phyloP scores from a whole-genome alignment of 495 filamentous ascomycete species.

The Chlorociboria aeruginascens region DNA sequence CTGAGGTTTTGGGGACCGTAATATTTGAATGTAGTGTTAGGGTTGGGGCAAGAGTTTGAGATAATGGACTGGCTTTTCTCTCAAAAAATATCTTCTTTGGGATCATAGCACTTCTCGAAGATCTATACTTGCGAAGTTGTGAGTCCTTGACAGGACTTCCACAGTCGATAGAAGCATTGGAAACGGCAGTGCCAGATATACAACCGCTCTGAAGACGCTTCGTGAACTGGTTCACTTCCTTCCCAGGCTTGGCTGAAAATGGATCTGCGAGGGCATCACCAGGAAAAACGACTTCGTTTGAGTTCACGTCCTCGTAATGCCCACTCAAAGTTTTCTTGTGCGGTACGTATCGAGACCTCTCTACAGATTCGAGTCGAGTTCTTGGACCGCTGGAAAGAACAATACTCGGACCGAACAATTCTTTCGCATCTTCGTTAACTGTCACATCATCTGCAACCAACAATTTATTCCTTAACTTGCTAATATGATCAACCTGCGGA shows the following conservation, averaged over 20 bases:
- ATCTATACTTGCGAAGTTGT: not conserved
- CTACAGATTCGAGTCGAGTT: not conserved
- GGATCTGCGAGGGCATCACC: constrained; percentile 9
- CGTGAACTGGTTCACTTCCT: constrained; percentile 4
- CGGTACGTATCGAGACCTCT: constrained; percentile 8
- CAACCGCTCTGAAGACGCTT: not conserved
- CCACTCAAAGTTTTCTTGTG: constrained; percentile 10
- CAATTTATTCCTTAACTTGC: constrained; percentile 4
- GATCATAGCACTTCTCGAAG: no score
- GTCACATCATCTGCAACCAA: not conserved
- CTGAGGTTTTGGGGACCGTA: no score
- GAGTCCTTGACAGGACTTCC: not conserved
- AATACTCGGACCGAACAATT: not conserved
- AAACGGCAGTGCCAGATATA: no score
- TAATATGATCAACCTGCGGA: constrained; percentile 6
- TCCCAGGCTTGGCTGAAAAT: constrained; percentile 1
- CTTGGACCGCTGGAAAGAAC: not conserved
- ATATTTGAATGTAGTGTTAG: not conserved
- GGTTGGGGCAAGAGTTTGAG: not conserved
- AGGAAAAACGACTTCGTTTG: constrained; percentile 1
- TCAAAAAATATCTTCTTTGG: no score
- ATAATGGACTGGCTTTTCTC: not conserved
- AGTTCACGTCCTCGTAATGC: constrained; percentile 4
- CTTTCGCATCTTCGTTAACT: not conserved
- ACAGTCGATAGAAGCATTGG: not conserved